Percentiles rank a stretch among this genome's conserved stretches.
Conservation (phyloP, 306 rosid genomes). For the Vicia sativa region DNA sequence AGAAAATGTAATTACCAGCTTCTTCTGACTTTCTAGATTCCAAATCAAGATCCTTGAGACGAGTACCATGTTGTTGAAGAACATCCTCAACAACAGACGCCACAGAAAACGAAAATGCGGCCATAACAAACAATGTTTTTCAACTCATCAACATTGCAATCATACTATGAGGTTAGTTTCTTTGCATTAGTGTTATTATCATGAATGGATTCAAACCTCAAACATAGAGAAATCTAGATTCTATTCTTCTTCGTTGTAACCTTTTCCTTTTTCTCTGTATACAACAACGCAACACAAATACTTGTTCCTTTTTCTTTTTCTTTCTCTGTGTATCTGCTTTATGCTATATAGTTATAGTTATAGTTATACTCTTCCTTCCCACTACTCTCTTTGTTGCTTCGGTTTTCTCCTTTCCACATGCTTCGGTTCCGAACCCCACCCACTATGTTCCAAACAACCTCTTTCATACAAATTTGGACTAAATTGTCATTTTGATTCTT, state of each 20-base stretch:
- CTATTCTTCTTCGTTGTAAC: conserved; percentile 22
- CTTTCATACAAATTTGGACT: neutral
- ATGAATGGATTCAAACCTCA: conserved; percentile 35
- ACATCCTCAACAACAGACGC: conserved; percentile 89
- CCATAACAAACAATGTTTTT: conserved; percentile 30
- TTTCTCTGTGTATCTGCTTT: conserved; percentile 40
- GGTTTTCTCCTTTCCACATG: conserved; percentile 27
- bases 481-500: no score
- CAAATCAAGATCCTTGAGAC: conserved; percentile 78
- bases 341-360: neutral
- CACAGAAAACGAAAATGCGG: conserved; percentile 72
- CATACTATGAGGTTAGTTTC: no score
- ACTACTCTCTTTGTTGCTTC: conserved; percentile 11
- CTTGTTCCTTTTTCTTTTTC: conserved; percentile 29
- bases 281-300: conserved; percentile 22
- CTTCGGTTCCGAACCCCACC: conserved; percentile 46
- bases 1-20: conserved; percentile 60
- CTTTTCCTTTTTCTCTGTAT: conserved; percentile 44
- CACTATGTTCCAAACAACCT: conserved; percentile 29
- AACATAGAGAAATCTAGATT: conserved; percentile 32
- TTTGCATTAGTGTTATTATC: no score
- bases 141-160: conserved; percentile 2
- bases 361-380: conserved; percentile 33
- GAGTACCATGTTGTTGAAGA: conserved; percentile 85
- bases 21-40: conserved; percentile 91